Evolutionary conservation across 1,139 yeast genomes (phyloP), one percentile per base, ranked within the genome.

Genomic region (Blastobotrys niveus): DNA sequence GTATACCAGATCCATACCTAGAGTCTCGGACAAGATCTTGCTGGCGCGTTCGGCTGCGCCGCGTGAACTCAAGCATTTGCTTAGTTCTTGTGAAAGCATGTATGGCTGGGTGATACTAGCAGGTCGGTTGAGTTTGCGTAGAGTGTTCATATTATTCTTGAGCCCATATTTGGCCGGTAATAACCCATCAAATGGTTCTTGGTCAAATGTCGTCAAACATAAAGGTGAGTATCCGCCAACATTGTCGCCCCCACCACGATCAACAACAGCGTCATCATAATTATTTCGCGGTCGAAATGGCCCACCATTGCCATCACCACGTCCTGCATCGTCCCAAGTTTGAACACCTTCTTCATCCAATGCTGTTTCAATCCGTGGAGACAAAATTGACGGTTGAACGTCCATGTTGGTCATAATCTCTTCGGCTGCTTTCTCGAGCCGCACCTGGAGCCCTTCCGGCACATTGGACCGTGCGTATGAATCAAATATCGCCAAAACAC

Each of bases 401-500:
- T 66, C 67, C 42, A 81, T 61, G 22, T 70, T 58, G 3, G 56
- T 56, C 67, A 78, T 70, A 5, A 80, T 64, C 43, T 73, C 72
- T 3, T 53, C 52, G 2, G 81, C 70, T 25, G 65, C 60, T 2
- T 53, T 56, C 45, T 66, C 65, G 48, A 82, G 61, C 12, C 56
- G 54, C 3, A 59, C 52, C 22, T 73, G 58, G 22, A 66, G 61
- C 5, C 61, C 63, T 5, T 64, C 66, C 1, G 66, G 61, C 48
- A 79, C 66, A 1, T 61, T 61, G 1, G 54, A 52, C 47, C 76
- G 70, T 12, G 76, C 63, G 45, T 63, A 66, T 0, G 75, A 61
- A 56, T 79, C 86, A 62, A 77, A 79, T 0, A 81, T 66, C 0
- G 88, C 69, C n/a, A 82, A 57, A 0, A 72, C 73, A 0, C 91